These are phyloP conservation scores for Quercus tomentella DNA, from an alignment of 331 rosid species.

Conservation along the genomic window DNA sequence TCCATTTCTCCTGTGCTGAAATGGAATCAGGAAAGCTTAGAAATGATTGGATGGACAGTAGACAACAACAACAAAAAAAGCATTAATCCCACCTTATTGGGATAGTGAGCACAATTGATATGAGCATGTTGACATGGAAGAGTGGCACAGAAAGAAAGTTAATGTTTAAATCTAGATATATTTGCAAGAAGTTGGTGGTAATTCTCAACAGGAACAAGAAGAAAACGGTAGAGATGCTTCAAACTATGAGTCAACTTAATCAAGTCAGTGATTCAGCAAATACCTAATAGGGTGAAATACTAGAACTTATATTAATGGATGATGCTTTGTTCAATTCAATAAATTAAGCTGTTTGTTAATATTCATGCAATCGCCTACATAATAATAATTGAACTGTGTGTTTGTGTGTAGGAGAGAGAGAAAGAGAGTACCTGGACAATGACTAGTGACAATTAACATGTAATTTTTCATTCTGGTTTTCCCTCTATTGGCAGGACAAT, in stretches of 20 bases:
- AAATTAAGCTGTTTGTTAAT: not conserved
- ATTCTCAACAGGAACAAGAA: not conserved
- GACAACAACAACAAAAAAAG: not conserved
- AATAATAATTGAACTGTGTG: not conserved
- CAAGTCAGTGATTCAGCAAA: not conserved
- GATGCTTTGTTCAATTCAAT: not conserved
- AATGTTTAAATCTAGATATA: not conserved
- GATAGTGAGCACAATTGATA: not conserved
- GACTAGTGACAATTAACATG: slow-evolving; percentile 5
- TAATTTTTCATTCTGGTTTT: no score
- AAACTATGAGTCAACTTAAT: not conserved
- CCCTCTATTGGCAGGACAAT: not conserved
- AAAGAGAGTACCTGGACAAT: slow-evolving; percentile 51
- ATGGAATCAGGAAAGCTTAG: not conserved
- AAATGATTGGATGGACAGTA: not conserved
- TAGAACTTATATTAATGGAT: not conserved
- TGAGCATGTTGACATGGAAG: not conserved
- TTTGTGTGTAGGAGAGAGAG: not conserved
- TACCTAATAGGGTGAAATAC: not conserved
- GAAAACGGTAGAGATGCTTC: not conserved
- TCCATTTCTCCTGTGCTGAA: slow-evolving; percentile 71
- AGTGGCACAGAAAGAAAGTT: not conserved
- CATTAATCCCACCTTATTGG: not conserved
- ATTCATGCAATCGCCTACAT: not conserved
- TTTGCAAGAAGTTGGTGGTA: not conserved